A percentile compares a stretch with the other conserved stretches of the same genome.
Evolutionary conservation across 148 eudicot species (phyloP).

Genomic region (Vaccinium darrowii): DNA sequence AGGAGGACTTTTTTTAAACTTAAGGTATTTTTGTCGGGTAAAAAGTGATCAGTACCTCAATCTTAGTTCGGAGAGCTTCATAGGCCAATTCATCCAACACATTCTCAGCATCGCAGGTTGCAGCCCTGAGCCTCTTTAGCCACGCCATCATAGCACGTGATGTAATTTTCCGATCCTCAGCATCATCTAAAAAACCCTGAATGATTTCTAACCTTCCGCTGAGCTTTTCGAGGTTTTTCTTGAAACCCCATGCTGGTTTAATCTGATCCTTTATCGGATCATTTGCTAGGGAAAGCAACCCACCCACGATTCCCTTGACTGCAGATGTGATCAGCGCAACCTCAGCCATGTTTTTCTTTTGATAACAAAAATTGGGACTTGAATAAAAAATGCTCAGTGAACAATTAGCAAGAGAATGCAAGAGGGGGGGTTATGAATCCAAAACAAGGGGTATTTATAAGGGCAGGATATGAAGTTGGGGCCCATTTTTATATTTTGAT

Average conservation of each 20-base stretch:
- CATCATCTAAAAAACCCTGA: background rate
- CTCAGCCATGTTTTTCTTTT: background rate
- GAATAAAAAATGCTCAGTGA: background rate
- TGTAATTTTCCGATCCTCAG: background rate
- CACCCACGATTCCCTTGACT: background rate
- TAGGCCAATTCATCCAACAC: slow-evolving; percentile 18
- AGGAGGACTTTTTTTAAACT: too few species aligned
- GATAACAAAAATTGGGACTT: background rate
- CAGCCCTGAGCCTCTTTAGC: background rate
- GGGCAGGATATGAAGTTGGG: too few species aligned
- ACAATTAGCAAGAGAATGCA: background rate
- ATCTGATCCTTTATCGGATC: background rate
- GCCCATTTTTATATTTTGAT: too few species aligned
- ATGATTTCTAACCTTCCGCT: background rate
- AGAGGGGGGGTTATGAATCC: background rate
- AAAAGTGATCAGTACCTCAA: too few species aligned
- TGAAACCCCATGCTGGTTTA: background rate
- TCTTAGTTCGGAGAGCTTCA: too few species aligned
- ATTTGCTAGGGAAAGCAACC: background rate
- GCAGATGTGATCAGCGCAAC: background rate
- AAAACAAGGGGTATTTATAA: background rate
- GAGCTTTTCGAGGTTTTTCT: background rate
- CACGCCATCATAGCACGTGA: background rate
- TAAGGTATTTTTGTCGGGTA: too few species aligned
- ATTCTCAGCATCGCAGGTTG: background rate